These are phyloP conservation scores for Suillus discolor DNA, from an alignment of 768 basidiomycete species.

Conservation along the genomic window DNA sequence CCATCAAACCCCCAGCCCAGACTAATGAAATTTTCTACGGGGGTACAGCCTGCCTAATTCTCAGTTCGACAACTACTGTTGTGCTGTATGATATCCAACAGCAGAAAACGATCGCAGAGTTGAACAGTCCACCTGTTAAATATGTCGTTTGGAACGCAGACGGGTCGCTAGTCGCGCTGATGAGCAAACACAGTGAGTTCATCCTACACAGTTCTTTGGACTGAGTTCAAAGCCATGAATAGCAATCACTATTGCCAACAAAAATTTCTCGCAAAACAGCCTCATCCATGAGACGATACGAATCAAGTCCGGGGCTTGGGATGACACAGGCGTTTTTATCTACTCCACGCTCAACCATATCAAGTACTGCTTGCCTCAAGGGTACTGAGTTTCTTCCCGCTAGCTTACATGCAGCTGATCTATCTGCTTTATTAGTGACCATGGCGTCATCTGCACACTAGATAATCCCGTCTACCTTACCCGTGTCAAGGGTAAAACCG, in stretches of 20 bases:
- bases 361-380: constrained; percentile 96
- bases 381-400: constrained; percentile 45
- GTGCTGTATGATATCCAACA: constrained; percentile 98
- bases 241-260: constrained; percentile 99
- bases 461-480: constrained; percentile 99
- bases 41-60: constrained; percentile 90
- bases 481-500: constrained; percentile 94
- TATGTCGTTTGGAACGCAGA: constrained; percentile 96
- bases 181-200: constrained; percentile 95
- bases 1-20: constrained; percentile 91
- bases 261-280: constrained; percentile 86
- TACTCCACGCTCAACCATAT: constrained; percentile 99
- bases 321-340: constrained; percentile 94
- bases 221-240: constrained; percentile 15
- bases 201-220: background rate
- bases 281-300: constrained; percentile 98
- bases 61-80: constrained; percentile 85
- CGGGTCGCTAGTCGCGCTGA: constrained; percentile 85
- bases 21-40: constrained; percentile 99
- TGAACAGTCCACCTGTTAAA: constrained; percentile 96
- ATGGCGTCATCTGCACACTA: constrained; percentile 97
- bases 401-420: background rate
- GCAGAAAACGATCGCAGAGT: constrained; percentile 88
- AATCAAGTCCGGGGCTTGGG: constrained; percentile 99
- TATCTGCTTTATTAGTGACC: constrained; percentile 61